These are phyloP conservation scores for Prunus salicina DNA, from an alignment of 306 rosid genomes.

Conservation along the genomic window DNA sequence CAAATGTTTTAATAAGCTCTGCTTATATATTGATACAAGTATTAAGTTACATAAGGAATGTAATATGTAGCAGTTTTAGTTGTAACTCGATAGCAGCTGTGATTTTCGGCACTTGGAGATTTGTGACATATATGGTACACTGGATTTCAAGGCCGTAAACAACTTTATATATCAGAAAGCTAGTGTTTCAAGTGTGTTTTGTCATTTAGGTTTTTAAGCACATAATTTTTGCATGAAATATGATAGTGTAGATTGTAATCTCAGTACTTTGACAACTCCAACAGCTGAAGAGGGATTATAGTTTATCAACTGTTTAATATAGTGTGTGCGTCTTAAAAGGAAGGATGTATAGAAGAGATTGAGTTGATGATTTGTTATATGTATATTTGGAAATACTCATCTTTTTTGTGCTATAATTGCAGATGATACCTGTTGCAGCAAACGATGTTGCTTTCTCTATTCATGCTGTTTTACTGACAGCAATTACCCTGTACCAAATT, in stretches of 20 bases:
- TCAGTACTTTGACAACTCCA: not conserved
- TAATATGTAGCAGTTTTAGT: not conserved
- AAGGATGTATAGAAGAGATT: not conserved
- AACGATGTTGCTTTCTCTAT: conserved; percentile 79
- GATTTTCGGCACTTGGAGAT: not conserved
- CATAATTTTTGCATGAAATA: too few species aligned
- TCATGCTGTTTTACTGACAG: conserved; percentile 69
- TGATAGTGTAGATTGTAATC: not conserved
- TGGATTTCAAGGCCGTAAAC: not conserved
- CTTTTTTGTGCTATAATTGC: conserved; percentile 14
- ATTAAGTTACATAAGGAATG: not conserved
- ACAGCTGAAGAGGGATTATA: not conserved
- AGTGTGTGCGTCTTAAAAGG: not conserved
- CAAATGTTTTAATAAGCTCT: not conserved
- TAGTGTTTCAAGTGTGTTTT: not conserved
- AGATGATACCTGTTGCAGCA: conserved; percentile 94
- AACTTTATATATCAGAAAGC: not conserved
- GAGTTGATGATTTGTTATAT: not conserved
- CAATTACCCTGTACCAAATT: conserved; percentile 60
- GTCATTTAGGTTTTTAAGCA: not conserved
- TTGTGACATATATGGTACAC: not conserved
- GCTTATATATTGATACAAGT: not conserved
- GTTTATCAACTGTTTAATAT: not conserved
- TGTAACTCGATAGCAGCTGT: not conserved
- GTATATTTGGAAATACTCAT: not conserved